These are phyloP conservation scores for Reticulascus tulasneorum DNA, from an alignment of 2,329 filamentous ascomycete species.

Conservation along the genomic window DNA sequence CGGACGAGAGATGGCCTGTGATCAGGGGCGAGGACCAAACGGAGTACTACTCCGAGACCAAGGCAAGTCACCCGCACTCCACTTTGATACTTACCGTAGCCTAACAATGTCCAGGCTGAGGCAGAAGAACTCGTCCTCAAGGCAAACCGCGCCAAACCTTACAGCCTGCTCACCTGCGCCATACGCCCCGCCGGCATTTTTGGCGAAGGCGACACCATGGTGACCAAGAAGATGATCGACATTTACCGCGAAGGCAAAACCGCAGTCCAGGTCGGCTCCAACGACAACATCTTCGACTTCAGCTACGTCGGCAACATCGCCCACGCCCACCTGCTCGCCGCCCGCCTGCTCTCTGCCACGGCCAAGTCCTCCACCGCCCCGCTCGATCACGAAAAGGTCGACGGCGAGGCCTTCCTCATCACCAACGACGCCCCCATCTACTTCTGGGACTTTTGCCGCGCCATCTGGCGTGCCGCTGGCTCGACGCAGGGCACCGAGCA, in stretches of 20 bases:
- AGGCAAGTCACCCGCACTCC: constrained; percentile 57
- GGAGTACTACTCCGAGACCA: constrained; percentile 88
- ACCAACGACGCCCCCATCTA: constrained; percentile 86
- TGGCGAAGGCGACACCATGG: constrained; percentile 79
- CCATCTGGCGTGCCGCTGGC: constrained; percentile 67
- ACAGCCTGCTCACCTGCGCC: constrained; percentile 65
- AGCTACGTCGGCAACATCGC: constrained; percentile 62
- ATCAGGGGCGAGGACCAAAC: constrained; percentile 66
- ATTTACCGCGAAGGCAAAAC: constrained; percentile 67
- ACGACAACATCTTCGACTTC: constrained; percentile 61
- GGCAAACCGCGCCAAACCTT: constrained; percentile 60
- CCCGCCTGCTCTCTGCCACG: constrained; percentile 61
- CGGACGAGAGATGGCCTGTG: constrained; percentile 77
- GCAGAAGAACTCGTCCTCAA: constrained; percentile 78
- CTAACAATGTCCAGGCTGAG: constrained; percentile 47
- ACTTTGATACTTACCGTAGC: background rate
- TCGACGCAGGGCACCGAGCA: constrained; percentile 45
- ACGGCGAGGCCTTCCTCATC: constrained; percentile 85
- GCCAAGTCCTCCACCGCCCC: constrained; percentile 52
- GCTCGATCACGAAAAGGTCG: constrained; percentile 69
- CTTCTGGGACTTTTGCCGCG: constrained; percentile 84
- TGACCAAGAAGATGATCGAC: constrained; percentile 69
- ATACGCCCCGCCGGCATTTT: constrained; percentile 88
- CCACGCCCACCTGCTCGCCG: constrained; percentile 80
- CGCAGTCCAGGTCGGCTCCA: constrained; percentile 73